Conservation (phyloP, 1,284 basidiomycete species). For the Puccinia hordei region DNA sequence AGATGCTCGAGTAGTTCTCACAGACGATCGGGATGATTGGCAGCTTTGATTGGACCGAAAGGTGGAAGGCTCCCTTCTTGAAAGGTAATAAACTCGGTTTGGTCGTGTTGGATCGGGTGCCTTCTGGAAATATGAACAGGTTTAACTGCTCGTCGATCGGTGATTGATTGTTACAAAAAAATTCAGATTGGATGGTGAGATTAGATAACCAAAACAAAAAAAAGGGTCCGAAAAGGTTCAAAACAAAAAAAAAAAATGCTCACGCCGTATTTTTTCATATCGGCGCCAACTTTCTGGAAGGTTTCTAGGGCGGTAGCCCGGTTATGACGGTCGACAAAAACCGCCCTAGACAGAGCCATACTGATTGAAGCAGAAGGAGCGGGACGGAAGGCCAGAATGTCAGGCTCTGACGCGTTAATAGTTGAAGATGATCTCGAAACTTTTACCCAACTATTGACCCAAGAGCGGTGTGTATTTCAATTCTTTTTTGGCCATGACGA, state of each 20-base stretch:
- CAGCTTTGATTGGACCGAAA: conserved; percentile 72
- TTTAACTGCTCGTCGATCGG: conserved; percentile 64
- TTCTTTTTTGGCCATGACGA: conserved; percentile 93
- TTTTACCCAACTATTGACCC: conserved; percentile 69
- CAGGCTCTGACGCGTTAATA: not conserved
- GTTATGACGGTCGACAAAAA: conserved; percentile 90
- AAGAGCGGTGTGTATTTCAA: conserved; percentile 80
- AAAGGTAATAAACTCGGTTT: conserved; percentile 75
- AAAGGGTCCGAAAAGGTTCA: no score
- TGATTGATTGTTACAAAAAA: not conserved
- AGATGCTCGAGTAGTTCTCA: conserved; percentile 68
- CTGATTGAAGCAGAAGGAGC: not conserved
- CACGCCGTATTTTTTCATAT: conserved; percentile 72
- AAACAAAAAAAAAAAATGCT: conserved; percentile 51
- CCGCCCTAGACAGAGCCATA: conserved; percentile 82
- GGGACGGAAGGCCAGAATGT: not conserved
- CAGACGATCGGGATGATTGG: conserved; percentile 81
- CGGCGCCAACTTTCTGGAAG: conserved; percentile 74
- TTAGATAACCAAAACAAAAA: no score
- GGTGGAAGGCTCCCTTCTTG: conserved; percentile 98
- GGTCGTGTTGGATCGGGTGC: conserved; percentile 76
- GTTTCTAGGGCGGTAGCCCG: conserved; percentile 72
- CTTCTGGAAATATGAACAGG: conserved; percentile 89
- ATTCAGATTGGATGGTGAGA: not conserved
- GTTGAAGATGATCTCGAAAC: not conserved